A percentile compares a stretch with the other conserved stretches of the same genome.
Evolutionary conservation across 2,329 filamentous ascomycete species (phyloP).

Genomic region (Tolypocladium endophyticum): DNA sequence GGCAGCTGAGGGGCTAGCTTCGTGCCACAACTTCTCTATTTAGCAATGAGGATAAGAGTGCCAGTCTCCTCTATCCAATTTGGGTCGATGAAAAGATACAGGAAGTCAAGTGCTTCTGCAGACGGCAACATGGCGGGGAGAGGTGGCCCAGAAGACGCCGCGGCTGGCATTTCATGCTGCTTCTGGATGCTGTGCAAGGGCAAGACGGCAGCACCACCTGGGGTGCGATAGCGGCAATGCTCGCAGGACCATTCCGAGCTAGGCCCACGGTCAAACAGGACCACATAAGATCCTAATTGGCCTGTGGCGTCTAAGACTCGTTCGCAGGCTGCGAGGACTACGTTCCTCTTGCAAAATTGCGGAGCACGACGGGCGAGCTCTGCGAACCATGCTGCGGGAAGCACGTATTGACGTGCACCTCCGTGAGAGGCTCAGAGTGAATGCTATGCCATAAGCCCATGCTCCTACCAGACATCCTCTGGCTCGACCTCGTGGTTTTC

Average conservation of each 20-base stretch:
- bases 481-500: constrained; percentile 69
- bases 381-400: background rate
- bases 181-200: background rate
- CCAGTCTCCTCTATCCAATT: background rate
- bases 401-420: background rate
- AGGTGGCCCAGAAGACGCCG: background rate
- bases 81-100: background rate
- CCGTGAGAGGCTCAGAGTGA: background rate
- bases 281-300: background rate
- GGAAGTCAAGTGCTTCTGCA: too few relatives aligned
- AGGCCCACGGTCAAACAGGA: too few relatives aligned
- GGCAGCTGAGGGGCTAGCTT: too few relatives aligned
- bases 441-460: background rate
- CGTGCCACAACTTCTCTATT: too few relatives aligned
- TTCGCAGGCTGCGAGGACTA: background rate
- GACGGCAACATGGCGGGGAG: background rate
- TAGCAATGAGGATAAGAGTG: background rate
- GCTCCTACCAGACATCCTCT: constrained; percentile 67
- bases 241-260: background rate
- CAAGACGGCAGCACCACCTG: background rate
- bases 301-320: background rate
- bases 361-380: background rate
- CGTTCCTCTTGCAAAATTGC: background rate
- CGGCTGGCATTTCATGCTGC: background rate
- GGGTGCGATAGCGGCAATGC: background rate